Conservation (phyloP, 768 basidiomycete species). For the Lanmaoa rubissima region DNA sequence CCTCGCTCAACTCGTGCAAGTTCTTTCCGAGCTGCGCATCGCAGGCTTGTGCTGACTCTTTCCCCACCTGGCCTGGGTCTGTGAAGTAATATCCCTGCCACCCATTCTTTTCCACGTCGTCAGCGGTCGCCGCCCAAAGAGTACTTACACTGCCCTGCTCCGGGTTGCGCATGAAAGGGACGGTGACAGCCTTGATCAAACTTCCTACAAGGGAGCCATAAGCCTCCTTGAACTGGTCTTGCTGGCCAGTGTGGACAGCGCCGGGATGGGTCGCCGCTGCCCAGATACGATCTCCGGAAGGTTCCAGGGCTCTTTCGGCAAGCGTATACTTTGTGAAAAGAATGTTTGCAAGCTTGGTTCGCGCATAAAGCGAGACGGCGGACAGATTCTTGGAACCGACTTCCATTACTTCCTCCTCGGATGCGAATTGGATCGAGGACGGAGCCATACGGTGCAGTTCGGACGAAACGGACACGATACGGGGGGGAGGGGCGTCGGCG, state of each 20-base stretch:
- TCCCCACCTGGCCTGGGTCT: constrained; percentile 4
- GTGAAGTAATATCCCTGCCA: constrained; percentile 30
- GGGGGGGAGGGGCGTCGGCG: background rate
- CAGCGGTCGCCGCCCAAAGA: constrained; percentile 33
- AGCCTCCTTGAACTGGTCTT: constrained; percentile 3
- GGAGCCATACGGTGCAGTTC: constrained; percentile 1
- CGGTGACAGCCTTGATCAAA: constrained; percentile 19
- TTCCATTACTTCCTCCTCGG: background rate
- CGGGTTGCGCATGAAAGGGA: constrained; percentile 29
- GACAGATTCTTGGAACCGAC: background rate
- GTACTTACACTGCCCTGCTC: constrained; percentile 27
- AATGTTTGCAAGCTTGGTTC: constrained; percentile 3
- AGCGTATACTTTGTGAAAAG: constrained; percentile 1
- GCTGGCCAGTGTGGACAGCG: background rate
- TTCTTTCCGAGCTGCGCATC: constrained; percentile 27
- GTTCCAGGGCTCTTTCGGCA: background rate
- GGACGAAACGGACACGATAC: constrained; percentile 7
- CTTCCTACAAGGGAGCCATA: background rate
- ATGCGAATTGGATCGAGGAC: background rate
- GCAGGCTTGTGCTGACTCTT: constrained; percentile 22
- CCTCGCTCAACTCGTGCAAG: constrained; percentile 34
- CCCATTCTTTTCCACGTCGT: constrained; percentile 5
- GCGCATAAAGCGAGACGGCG: constrained; percentile 4
- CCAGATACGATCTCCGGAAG: background rate
- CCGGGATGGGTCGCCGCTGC: background rate